A percentile compares a stretch with the other conserved stretches of the same genome.
phyloP scores from a whole-genome alignment of 129 eudicot species.

The Saussurea involucrata region DNA sequence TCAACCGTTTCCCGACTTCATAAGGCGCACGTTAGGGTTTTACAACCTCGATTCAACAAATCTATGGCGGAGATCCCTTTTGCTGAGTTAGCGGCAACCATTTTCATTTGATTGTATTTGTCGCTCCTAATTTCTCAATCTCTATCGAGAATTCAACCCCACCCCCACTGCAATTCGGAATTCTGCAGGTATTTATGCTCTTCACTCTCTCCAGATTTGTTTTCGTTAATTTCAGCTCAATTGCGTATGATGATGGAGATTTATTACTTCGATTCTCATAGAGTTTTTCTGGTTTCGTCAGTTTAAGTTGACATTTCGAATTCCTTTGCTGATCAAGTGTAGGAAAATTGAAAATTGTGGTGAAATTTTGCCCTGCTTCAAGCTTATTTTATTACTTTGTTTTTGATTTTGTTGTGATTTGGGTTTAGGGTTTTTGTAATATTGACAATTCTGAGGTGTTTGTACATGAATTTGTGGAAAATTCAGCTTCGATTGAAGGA shows the following conservation, averaged over 20 bases:
- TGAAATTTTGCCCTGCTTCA: neutral
- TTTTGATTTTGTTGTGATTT: neutral
- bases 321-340: neutral
- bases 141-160: conserved; percentile 8
- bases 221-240: neutral
- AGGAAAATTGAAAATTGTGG: neutral
- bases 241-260: neutral
- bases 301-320: neutral
- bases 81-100: conserved; percentile 10
- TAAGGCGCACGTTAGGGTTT: conserved; percentile 17
- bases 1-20: conserved; percentile 11
- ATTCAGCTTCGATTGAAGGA: neutral
- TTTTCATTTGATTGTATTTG: conserved; percentile 15
- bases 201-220: neutral
- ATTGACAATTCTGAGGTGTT: neutral
- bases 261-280: neutral
- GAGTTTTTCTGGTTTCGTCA: neutral
- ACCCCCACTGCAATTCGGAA: conserved; percentile 17
- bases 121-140: neutral
- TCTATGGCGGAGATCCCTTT: conserved; percentile 32
- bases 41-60: neutral
- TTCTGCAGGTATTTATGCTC: conserved; percentile 16
- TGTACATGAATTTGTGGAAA: conserved; percentile 4
- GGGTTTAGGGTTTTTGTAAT: conserved; percentile 9
- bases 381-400: neutral